Evolutionary conservation across 805 yeast species (phyloP).

Genomic region (Pichia scutulata): DNA sequence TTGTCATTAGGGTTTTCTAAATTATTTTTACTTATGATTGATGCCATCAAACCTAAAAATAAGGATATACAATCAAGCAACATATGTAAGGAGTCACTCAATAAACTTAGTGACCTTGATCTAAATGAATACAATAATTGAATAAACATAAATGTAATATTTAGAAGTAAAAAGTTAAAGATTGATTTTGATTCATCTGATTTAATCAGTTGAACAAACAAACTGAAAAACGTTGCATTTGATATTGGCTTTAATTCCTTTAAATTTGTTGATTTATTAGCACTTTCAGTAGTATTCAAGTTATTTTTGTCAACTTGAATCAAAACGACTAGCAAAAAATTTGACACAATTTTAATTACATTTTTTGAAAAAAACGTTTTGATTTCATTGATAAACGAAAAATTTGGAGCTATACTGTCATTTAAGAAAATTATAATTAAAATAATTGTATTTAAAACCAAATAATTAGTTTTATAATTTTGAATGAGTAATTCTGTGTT

Average conservation of each 20-base stretch:
- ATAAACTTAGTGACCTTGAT: slow-evolving; percentile 82
- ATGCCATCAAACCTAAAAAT: slow-evolving; percentile 83
- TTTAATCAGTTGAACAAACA: slow-evolving; percentile 30
- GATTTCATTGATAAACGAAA: background rate
- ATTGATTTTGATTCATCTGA: slow-evolving; percentile 79
- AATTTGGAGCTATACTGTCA: slow-evolving; percentile 6
- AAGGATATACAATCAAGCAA: slow-evolving; percentile 89
- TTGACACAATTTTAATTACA: slow-evolving; percentile 10
- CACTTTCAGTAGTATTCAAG: background rate
- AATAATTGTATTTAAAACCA: slow-evolving; percentile 13
- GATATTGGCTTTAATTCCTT: background rate
- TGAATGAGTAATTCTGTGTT: slow-evolving; percentile 18
- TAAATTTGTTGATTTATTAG: slow-evolving; percentile 2
- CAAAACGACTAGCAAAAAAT: slow-evolving; percentile 9
- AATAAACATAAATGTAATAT: slow-evolving; percentile 89
- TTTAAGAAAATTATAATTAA: slow-evolving; percentile 11
- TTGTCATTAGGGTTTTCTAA: slow-evolving; percentile 25
- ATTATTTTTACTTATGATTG: slow-evolving; percentile 35
- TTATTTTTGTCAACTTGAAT: slow-evolving; percentile 6
- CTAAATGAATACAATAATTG: slow-evolving; percentile 88
- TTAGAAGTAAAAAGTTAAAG: slow-evolving; percentile 75
- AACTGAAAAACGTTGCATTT: slow-evolving; percentile 14
- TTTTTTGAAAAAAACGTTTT: slow-evolving; percentile 9
- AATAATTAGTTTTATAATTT: slow-evolving; percentile 20
- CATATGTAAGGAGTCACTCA: slow-evolving; percentile 96